These are phyloP conservation scores for Talaromyces amestolkiae DNA, from an alignment of 2,329 filamentous ascomycete species.

Conservation along the genomic window DNA sequence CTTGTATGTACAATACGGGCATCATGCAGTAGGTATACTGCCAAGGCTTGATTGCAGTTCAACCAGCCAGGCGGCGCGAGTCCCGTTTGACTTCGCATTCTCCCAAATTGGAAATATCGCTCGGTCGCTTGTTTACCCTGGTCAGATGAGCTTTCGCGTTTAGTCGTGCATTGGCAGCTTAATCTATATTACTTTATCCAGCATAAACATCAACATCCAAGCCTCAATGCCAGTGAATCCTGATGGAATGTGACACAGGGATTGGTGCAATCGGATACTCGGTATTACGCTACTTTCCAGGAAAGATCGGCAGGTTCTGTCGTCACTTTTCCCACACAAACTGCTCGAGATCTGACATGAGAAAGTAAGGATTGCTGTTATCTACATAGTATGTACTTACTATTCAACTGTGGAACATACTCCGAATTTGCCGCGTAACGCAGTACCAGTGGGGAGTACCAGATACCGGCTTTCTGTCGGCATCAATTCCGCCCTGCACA, in stretches of 20 bases:
- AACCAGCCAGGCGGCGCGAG: background rate
- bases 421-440: background rate
- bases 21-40: background rate
- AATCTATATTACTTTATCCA: background rate
- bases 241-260: background rate
- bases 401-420: background rate
- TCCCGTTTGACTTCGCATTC: constrained; percentile 1
- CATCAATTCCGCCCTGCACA: background rate
- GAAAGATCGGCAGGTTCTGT: background rate
- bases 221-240: background rate
- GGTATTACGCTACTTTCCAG: background rate
- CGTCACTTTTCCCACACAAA: background rate
- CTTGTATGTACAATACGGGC: background rate
- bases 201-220: background rate
- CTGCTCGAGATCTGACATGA: background rate
- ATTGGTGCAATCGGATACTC: background rate
- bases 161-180: background rate
- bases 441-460: background rate
- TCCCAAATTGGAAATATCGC: background rate
- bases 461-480: background rate
- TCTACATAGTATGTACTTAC: background rate
- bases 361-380: background rate
- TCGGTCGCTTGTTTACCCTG: background rate
- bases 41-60: background rate
- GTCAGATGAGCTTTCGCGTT: background rate